phyloP scores from a whole-genome alignment of 1,139 yeast genomes.

The Lodderomyces margitis region DNA sequence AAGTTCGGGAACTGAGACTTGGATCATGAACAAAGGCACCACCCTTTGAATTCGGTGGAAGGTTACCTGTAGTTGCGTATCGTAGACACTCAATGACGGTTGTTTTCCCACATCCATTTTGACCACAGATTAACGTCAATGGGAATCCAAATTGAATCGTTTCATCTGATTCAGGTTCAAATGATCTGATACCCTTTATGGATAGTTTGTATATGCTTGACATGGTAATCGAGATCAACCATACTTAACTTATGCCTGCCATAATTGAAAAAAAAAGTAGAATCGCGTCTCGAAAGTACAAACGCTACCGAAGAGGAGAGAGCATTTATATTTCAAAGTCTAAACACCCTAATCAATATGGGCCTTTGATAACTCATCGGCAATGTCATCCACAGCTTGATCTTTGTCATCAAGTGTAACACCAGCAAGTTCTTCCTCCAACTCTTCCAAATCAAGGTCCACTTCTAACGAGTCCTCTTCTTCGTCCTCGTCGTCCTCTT shows the following conservation, averaged over 20 bases:
- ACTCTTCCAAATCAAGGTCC: slow-evolving; percentile 52
- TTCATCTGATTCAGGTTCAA: slow-evolving; percentile 78
- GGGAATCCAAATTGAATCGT: slow-evolving; percentile 91
- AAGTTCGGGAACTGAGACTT: slow-evolving; percentile 68
- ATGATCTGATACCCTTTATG: slow-evolving; percentile 87
- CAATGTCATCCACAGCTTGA: slow-evolving; percentile 54
- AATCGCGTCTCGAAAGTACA: slow-evolving; percentile 3
- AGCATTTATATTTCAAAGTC: neutral
- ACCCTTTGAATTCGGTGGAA: slow-evolving; percentile 94
- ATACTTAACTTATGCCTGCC: neutral
- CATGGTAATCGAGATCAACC: slow-evolving; percentile 32
- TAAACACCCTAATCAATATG: slow-evolving; percentile 29
- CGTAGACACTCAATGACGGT: slow-evolving; percentile 92
- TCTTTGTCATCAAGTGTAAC: slow-evolving; percentile 24
- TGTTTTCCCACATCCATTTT: slow-evolving; percentile 98
- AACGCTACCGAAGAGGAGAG: neutral
- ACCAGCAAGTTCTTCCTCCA: slow-evolving; percentile 58
- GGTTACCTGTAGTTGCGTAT: slow-evolving; percentile 92
- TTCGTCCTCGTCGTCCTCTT: slow-evolving; percentile 65
- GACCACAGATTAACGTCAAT: slow-evolving; percentile 89
- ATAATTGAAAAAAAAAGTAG: too few relatives aligned
- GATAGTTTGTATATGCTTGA: slow-evolving; percentile 75
- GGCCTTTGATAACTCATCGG: slow-evolving; percentile 56
- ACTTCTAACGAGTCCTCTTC: slow-evolving; percentile 48
- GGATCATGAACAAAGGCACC: slow-evolving; percentile 98